Percentiles rank a stretch among this genome's conserved stretches.
Conservation (phyloP, 257 asterid species). For the Penstemon barbatus region DNA sequence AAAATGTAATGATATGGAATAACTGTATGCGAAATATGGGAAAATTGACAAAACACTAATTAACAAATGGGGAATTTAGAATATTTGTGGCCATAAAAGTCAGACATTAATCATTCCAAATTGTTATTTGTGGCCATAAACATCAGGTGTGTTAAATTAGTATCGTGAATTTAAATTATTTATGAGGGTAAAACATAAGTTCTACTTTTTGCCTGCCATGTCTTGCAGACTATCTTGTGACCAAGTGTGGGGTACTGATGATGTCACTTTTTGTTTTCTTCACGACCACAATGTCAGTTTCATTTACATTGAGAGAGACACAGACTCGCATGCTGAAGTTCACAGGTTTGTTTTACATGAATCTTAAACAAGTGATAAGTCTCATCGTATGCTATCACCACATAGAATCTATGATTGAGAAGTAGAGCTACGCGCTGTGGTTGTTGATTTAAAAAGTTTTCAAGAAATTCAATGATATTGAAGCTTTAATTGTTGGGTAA, state of each 20-base stretch:
- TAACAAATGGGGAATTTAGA: constrained; percentile 3
- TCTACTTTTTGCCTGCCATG: constrained; percentile 25
- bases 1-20: too few relatives aligned
- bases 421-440: constrained; percentile 8
- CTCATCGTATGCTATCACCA: constrained; percentile 22
- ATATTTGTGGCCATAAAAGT: neutral
- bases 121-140: constrained; percentile 18
- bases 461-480: constrained; percentile 20
- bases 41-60: too few relatives aligned
- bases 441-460: constrained; percentile 6
- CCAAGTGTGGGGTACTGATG: constrained; percentile 94
- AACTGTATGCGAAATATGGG: too few relatives aligned
- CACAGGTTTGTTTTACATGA: constrained; percentile 64
- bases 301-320: constrained; percentile 97
- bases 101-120: neutral
- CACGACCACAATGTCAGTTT: constrained; percentile 98
- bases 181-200: constrained; percentile 23
- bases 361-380: constrained; percentile 23
- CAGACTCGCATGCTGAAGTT: constrained; percentile 99
- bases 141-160: constrained; percentile 23
- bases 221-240: constrained; percentile 93
- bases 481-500: constrained; percentile 19
- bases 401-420: constrained; percentile 16
- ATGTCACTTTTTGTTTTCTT: constrained; percentile 99
- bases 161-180: constrained; percentile 12